Percentiles rank a stretch among this genome's conserved stretches.
Conservation (phyloP, 2,329 filamentous ascomycete species). For the Aspergillus persii region DNA sequence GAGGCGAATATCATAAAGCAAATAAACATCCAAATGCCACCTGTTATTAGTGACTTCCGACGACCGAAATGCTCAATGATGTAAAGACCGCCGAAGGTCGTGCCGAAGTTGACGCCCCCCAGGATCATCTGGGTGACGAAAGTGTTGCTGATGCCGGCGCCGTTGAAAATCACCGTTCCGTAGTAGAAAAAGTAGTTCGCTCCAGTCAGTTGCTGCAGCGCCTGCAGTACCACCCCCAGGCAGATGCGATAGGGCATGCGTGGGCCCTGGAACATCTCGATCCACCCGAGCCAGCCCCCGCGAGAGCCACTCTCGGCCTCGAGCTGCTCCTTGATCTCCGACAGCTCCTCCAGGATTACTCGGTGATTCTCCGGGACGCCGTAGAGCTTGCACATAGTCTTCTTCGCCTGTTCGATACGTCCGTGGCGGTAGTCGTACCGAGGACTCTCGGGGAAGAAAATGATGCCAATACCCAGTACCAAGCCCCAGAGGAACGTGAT, state of each 20-base stretch:
- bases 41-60: constrained; percentile 64
- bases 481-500: constrained; percentile 57
- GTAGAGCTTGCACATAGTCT: constrained; percentile 54
- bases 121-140: constrained; percentile 65
- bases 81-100: constrained; percentile 65
- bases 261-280: constrained; percentile 34
- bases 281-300: too few species aligned
- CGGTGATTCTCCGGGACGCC: constrained; percentile 53
- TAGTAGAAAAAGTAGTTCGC: constrained; percentile 56
- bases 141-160: constrained; percentile 63
- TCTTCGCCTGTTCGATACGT: constrained; percentile 49
- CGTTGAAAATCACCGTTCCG: constrained; percentile 50
- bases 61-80: constrained; percentile 67
- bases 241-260: constrained; percentile 43
- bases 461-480: constrained; percentile 55
- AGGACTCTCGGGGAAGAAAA: constrained; percentile 57
- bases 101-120: constrained; percentile 64
- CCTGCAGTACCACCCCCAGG: constrained; percentile 43
- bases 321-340: constrained; percentile 21
- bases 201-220: constrained; percentile 30
- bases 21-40: constrained; percentile 64
- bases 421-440: constrained; percentile 59
- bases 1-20: constrained; percentile 66
- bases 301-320: constrained; percentile 41
- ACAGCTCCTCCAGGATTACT: constrained; percentile 35